Percentiles rank a stretch among this genome's conserved stretches.
phyloP scores from a whole-genome alignment of 2,329 filamentous ascomycete species.

The Fusarium marasasianum region DNA sequence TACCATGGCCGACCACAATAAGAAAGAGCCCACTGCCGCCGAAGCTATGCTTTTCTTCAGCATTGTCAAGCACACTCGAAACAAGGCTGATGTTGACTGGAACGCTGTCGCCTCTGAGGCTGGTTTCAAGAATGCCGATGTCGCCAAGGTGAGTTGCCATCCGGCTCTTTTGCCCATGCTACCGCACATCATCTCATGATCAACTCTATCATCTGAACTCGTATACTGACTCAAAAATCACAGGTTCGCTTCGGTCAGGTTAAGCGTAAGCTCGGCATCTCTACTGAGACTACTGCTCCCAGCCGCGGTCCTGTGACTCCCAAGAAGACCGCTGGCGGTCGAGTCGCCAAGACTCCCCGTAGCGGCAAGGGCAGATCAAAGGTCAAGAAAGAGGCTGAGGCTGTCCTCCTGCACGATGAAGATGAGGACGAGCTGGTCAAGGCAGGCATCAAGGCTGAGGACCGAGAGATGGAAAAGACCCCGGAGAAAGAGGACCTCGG shows the following conservation, averaged over 20 bases:
- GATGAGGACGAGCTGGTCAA: conserved; percentile 29
- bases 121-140: conserved; percentile 56
- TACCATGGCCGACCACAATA: conserved; percentile 46
- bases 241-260: conserved; percentile 61
- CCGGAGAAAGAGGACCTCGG: conserved; percentile 19
- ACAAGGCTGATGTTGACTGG: conserved; percentile 60
- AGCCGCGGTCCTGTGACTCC: conserved; percentile 15
- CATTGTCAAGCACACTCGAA: conserved; percentile 55
- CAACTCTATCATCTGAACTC: neutral
- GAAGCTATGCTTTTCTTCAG: conserved; percentile 58
- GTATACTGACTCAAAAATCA: neutral
- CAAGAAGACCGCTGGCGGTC: conserved; percentile 41
- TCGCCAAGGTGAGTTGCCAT: conserved; percentile 53
- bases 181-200: neutral
- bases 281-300: conserved; percentile 35
- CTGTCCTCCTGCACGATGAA: conserved; percentile 3
- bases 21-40: conserved; percentile 50
- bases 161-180: neutral
- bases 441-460: conserved; percentile 29
- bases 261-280: conserved; percentile 57
- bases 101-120: conserved; percentile 53
- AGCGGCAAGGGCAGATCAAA: conserved; percentile 31
- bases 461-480: conserved; percentile 31
- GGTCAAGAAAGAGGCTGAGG: conserved; percentile 38
- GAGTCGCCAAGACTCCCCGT: conserved; percentile 47